Conservation (phyloP, 768 basidiomycete species). For the Pilatotrama ljubarskyi region DNA sequence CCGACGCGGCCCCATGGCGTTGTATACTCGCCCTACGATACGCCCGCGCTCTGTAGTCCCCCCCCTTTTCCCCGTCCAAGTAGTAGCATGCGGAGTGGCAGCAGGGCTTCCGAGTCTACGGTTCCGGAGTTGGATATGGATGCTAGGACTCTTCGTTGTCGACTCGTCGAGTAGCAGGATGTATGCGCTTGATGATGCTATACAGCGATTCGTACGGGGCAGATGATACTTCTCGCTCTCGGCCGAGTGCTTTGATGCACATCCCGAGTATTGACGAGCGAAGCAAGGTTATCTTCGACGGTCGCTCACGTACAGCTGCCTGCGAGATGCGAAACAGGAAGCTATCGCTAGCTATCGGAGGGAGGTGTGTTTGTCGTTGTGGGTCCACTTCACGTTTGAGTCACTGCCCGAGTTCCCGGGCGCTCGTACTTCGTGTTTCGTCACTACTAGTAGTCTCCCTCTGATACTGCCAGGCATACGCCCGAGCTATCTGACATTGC, state of each 20-base stretch:
- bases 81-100: neutral
- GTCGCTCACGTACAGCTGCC: neutral
- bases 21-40: neutral
- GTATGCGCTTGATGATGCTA: neutral
- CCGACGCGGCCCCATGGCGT: neutral
- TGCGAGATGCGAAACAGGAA: too few species aligned
- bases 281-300: neutral
- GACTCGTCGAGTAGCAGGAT: neutral
- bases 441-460: too few species aligned
- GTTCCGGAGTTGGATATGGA: conserved; percentile 1
- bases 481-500: too few species aligned
- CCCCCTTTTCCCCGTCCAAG: neutral
- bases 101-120: neutral
- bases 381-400: neutral
- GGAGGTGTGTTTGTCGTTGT: conserved; percentile 5
- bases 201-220: neutral
- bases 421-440: too few species aligned
- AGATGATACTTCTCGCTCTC: neutral
- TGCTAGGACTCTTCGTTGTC: neutral
- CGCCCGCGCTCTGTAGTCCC: neutral
- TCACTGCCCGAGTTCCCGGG: too few species aligned
- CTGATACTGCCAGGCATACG: too few species aligned
- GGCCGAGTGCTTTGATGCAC: neutral
- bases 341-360: too few species aligned
- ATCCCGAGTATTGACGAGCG: neutral